Percentiles rank a stretch among this genome's conserved stretches.
Evolutionary conservation across 768 basidiomycete species (phyloP).

Genomic region (Tylopilus intermedius): DNA sequence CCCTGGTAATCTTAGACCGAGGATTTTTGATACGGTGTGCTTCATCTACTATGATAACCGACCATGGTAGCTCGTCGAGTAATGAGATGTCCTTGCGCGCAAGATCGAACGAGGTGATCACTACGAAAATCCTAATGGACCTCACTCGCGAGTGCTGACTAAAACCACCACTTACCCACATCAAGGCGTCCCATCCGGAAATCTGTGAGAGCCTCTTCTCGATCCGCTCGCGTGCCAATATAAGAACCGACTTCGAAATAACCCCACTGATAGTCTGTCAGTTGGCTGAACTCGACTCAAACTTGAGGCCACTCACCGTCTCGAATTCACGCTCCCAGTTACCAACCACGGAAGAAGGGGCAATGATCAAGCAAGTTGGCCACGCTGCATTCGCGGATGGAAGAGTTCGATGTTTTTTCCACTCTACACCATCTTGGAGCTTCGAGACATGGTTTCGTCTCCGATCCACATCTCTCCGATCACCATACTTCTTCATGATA

Average conservation of each 20-base stretch:
- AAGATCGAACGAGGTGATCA: conserved; percentile 77
- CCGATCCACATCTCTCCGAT: conserved; percentile 57
- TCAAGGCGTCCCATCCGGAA: conserved; percentile 84
- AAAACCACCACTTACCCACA: conserved; percentile 51
- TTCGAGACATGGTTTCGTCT: conserved; percentile 61
- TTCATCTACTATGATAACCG: conserved; percentile 79
- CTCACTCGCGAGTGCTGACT: not conserved
- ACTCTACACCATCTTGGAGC: conserved; percentile 55
- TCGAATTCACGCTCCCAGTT: conserved; percentile 91
- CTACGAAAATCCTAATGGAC: conserved; percentile 33
- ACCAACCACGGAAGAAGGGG: conserved; percentile 74
- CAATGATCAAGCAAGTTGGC: conserved; percentile 85
- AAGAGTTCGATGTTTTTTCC: conserved; percentile 47
- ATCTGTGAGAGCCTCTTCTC: conserved; percentile 54
- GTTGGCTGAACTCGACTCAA: not conserved
- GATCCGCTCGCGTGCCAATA: conserved; percentile 46
- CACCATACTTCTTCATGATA: conserved; percentile 81
- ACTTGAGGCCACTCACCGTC: conserved; percentile 44
- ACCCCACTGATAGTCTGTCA: conserved; percentile 62
- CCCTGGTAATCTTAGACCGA: conserved; percentile 55
- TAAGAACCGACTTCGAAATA: conserved; percentile 86
- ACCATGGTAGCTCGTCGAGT: conserved; percentile 66
- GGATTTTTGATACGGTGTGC: conserved; percentile 88
- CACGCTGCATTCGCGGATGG: conserved; percentile 69
- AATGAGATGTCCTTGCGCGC: conserved; percentile 66